Conservation (phyloP, 208 protist genomes). For the Tritrichomonas musculus region DNA sequence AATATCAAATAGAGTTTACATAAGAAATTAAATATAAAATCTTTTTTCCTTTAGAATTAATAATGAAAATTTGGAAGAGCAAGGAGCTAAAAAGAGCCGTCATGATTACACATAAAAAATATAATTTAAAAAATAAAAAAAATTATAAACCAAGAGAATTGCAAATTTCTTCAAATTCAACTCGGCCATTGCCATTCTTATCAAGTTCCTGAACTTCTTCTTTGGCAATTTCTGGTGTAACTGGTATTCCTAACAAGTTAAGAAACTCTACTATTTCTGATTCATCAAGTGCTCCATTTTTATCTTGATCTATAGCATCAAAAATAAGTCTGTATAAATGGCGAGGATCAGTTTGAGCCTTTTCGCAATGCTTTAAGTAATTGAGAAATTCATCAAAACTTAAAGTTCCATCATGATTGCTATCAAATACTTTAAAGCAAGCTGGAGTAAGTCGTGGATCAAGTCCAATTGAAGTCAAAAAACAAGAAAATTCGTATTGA, state of each 20-base stretch:
- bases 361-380: not conserved
- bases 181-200: not conserved
- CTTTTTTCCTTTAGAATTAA: too few species aligned
- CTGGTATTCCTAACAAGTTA: not conserved
- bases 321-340: not conserved
- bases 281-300: not conserved
- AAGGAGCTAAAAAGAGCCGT: too few species aligned
- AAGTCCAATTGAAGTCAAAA: not conserved
- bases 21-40: too few species aligned
- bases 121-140: too few species aligned
- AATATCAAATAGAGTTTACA: too few species aligned
- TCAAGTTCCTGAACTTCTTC: not conserved
- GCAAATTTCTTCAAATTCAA: not conserved
- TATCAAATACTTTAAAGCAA: not conserved
- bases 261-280: not conserved
- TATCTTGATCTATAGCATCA: not conserved
- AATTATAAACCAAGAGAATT: not conserved
- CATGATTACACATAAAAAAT: too few species aligned
- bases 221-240: not conserved
- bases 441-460: not conserved
- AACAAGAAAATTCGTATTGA: not conserved
- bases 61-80: too few species aligned
- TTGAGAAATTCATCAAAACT: not conserved
- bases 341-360: not conserved
- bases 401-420: not conserved